These are phyloP conservation scores for Lentinula edodes DNA, from an alignment of 768 basidiomycete species.

Conservation along the genomic window DNA sequence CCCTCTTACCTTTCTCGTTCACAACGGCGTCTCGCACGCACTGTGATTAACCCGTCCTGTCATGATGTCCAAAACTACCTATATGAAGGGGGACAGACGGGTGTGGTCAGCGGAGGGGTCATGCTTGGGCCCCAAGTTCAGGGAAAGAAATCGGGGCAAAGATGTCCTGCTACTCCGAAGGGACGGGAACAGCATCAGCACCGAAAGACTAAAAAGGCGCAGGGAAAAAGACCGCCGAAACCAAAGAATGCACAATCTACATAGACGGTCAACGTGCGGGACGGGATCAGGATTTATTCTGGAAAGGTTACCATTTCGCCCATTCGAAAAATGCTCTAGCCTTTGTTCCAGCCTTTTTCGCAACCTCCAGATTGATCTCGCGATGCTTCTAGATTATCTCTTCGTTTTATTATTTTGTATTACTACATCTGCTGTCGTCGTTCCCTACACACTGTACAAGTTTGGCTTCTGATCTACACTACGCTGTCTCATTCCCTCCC, in stretches of 20 bases:
- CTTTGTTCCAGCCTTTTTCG: not conserved
- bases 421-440: not conserved
- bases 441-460: not conserved
- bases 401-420: not conserved
- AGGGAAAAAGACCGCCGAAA: not conserved
- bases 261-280: not conserved
- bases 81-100: constrained; percentile 11
- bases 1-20: constrained; percentile 1
- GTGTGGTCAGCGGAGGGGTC: constrained; percentile 12
- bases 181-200: not conserved
- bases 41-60: not conserved
- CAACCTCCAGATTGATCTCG: not conserved
- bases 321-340: not conserved
- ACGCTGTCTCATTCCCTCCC: not conserved
- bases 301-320: not conserved
- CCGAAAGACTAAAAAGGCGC: not conserved
- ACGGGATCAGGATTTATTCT: not conserved
- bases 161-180: no score
- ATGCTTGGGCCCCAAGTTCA: constrained; percentile 9
- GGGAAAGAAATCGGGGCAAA: not conserved
- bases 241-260: not conserved
- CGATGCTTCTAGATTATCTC: not conserved
- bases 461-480: not conserved
- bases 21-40: not conserved
- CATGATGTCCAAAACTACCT: constrained; percentile 8